These are phyloP conservation scores for Peterozyma xylosa DNA, from an alignment of 805 yeast genomes.

Conservation along the genomic window DNA sequence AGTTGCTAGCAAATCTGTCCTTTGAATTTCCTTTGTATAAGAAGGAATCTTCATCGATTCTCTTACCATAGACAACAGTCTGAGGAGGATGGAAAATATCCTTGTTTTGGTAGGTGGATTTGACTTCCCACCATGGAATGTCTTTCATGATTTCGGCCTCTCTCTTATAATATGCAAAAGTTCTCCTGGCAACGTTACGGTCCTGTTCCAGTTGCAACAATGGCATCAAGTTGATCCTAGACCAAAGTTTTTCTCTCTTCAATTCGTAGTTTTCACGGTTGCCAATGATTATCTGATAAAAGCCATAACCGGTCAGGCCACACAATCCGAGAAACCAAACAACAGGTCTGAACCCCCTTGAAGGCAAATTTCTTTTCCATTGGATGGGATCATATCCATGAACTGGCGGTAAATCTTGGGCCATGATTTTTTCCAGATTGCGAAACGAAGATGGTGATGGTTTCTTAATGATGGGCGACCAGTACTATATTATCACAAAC, in stretches of 20 bases:
- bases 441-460: no score
- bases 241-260: conserved; percentile 69
- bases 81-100: conserved; percentile 27
- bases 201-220: conserved; percentile 77
- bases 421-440: neutral
- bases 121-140: conserved; percentile 56
- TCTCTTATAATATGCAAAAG: conserved; percentile 54
- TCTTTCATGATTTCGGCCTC: conserved; percentile 63
- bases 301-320: conserved; percentile 64
- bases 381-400: conserved; percentile 83
- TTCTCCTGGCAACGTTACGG: conserved; percentile 68
- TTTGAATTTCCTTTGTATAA: conserved; percentile 22
- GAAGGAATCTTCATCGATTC: conserved; percentile 21
- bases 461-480: no score
- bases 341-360: conserved; percentile 77
- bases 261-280: conserved; percentile 73
- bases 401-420: conserved; percentile 80
- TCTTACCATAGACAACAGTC: conserved; percentile 26
- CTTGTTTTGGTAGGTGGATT: conserved; percentile 27
- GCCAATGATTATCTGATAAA: conserved; percentile 57
- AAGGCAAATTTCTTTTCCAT: conserved; percentile 82
- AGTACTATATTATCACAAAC: no score
- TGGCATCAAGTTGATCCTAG: conserved; percentile 67
- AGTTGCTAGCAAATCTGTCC: conserved; percentile 15
- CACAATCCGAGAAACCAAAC: conserved; percentile 60